Evolutionary conservation across 2,329 filamentous ascomycete species (phyloP), one percentile per base, ranked within the genome.

Genomic region (Neonectria neomacrospora): DNA sequence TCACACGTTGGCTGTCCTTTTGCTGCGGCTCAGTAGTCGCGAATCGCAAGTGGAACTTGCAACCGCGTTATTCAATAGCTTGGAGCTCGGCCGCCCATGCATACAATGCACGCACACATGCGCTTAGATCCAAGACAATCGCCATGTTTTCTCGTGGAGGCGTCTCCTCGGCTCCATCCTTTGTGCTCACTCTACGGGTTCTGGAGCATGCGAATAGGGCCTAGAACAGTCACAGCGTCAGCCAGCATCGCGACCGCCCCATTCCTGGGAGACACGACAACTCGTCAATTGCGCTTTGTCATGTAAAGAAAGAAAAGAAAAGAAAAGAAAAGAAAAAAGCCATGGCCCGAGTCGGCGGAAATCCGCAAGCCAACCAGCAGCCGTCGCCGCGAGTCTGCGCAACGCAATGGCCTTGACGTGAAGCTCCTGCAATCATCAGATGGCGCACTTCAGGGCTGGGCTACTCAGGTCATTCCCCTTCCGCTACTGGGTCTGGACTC

Each of bases 401-500:
- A 3, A 45, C 23, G 23, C 32, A 41, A 16, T 34, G 32, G 28
- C 32, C 32, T 37, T 39, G 20, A 22, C 7, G 53, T 12, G 14
- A 32, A 32, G 39, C 30, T 51, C 28, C 50, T 50, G 32, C 42
- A 59, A 37, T 58, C 23, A 42, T 32, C 50, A 32, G 37, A 50
- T 37, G 56, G 44, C 55, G 44, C 42, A 51, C 42, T 34, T 41
- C 53, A 56, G 52, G 28, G 30, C 47, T 22, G 30, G 4, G 16
- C 22, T 52, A 20, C 47, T 47, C 53, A 56, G 53, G 37, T 39
- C 53, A 61, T 52, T 52, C 45, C 51, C 51, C 52, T 55, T 37
- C 45, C 37, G 39, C 54, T 45, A 26, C n/a, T 47, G 53, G 14
- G 61, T 45, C 50, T 68, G 47, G 67, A 65, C 54, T 41, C 52